These are phyloP conservation scores for Epichloe bromicola DNA, from an alignment of 2,329 filamentous ascomycete genomes.

Conservation along the genomic window DNA sequence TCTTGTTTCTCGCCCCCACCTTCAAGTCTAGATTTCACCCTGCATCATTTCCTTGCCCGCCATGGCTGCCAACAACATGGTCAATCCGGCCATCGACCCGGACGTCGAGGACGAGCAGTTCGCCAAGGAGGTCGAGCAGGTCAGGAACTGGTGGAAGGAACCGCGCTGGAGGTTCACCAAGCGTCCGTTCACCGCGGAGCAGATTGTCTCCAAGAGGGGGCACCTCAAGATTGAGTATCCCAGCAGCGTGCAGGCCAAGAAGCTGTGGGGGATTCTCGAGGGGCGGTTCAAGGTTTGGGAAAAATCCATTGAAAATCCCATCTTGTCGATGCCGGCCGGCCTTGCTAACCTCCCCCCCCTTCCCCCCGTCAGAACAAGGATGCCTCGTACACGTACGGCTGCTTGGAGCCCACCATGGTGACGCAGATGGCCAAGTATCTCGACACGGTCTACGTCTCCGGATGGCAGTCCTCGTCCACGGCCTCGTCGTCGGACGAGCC, in stretches of 20 bases:
- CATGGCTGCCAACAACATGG: slow-evolving; percentile 53
- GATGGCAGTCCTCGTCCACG: slow-evolving; percentile 96
- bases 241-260: slow-evolving; percentile 80
- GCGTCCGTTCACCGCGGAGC: slow-evolving; percentile 86
- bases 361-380: slow-evolving; percentile 34
- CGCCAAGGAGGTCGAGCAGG: slow-evolving; percentile 68
- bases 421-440: slow-evolving; percentile 99
- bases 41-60: slow-evolving; percentile 6
- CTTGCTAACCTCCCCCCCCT: no score
- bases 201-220: slow-evolving; percentile 86
- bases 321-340: no score
- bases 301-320: no score
- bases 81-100: slow-evolving; percentile 41
- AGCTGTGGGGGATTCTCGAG: slow-evolving; percentile 87
- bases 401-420: slow-evolving; percentile 94
- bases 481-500: slow-evolving; percentile 92
- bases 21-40: no score
- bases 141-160: slow-evolving; percentile 91
- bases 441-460: slow-evolving; percentile 96
- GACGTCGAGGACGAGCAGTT: slow-evolving; percentile 53
- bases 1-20: no score
- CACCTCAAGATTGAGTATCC: slow-evolving; percentile 85
- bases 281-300: slow-evolving; percentile 58
- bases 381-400: slow-evolving; percentile 91
- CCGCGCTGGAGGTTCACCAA: slow-evolving; percentile 87